A percentile compares a stretch with the other conserved stretches of the same genome.
phyloP scores from a whole-genome alignment of 1,284 basidiomycete species.

The Xerocomus amazonicus region DNA sequence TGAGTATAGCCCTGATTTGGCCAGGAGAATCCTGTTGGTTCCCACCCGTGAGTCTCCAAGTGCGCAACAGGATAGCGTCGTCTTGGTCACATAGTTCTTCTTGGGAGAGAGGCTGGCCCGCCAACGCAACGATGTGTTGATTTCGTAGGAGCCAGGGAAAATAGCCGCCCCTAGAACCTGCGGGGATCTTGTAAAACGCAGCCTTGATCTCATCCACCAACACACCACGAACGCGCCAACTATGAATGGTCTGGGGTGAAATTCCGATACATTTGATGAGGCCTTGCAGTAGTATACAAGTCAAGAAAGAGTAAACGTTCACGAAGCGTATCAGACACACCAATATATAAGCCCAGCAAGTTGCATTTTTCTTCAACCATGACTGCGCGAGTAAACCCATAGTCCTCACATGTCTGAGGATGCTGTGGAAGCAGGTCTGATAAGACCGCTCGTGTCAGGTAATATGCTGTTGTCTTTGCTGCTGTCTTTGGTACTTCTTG shows the following conservation, averaged over 20 bases:
- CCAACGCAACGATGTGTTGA: constrained; percentile 2
- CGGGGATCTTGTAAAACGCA: not conserved
- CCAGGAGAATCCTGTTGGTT: not conserved
- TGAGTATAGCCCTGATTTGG: not conserved
- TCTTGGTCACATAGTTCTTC: not conserved
- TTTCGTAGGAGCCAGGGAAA: constrained; percentile 6
- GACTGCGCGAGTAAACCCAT: constrained; percentile 1
- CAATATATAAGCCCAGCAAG: not conserved
- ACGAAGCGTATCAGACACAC: not conserved
- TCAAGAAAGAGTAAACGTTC: not conserved
- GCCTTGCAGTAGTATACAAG: not conserved
- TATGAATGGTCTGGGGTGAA: constrained; percentile 3
- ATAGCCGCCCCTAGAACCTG: not conserved
- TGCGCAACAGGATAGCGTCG: not conserved
- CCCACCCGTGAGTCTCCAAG: constrained; percentile 1
- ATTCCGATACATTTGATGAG: not conserved
- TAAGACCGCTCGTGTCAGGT: constrained; percentile 1
- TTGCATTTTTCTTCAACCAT: not conserved
- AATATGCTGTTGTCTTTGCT: not conserved
- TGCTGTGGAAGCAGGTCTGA: not conserved
- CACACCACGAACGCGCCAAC: constrained; percentile 6
- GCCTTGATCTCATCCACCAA: constrained; percentile 4
- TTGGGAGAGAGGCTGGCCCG: not conserved
- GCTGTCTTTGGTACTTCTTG: not conserved
- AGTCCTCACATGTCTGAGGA: constrained; percentile 4